phyloP scores from a whole-genome alignment of 2,329 filamentous ascomycete species.

The Beauveria asiatica region DNA sequence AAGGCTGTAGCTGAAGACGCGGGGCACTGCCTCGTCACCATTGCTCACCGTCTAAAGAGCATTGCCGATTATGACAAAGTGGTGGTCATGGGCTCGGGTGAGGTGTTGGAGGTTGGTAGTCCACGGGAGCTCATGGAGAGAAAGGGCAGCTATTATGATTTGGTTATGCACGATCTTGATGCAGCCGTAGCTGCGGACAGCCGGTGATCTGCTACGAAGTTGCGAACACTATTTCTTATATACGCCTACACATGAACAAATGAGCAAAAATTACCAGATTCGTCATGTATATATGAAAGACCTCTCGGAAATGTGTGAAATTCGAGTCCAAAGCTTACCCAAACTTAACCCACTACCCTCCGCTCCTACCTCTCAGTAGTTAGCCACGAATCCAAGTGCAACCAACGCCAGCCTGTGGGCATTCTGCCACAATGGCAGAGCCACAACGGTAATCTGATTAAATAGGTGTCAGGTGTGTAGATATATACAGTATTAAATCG shows the following conservation, averaged over 20 bases:
- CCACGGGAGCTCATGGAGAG: slow-evolving; percentile 37
- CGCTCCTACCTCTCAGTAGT: not conserved
- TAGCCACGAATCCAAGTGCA: not conserved
- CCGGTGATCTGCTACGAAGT: not conserved
- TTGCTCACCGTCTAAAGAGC: slow-evolving; percentile 48
- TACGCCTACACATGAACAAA: too few species aligned
- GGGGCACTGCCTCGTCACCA: slow-evolving; percentile 46
- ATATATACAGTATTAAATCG: too few species aligned
- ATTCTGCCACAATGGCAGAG: not conserved
- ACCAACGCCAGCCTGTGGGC: not conserved
- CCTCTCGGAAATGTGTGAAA: too few species aligned
- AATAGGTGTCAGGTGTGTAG: not conserved
- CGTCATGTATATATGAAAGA: too few species aligned
- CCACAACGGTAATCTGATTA: not conserved
- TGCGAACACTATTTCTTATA: too few species aligned
- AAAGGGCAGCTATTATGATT: slow-evolving; percentile 42
- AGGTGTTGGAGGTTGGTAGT: slow-evolving; percentile 44
- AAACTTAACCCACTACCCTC: too few species aligned
- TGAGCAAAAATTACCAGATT: too few species aligned
- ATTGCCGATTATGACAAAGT: slow-evolving; percentile 53
- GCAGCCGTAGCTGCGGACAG: not conserved
- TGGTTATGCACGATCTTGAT: slow-evolving; percentile 47
- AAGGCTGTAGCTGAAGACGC: slow-evolving; percentile 31
- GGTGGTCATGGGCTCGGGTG: slow-evolving; percentile 46
- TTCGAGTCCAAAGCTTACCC: too few species aligned